These are phyloP conservation scores for Anthracocystis setariae DNA, from an alignment of 1,284 basidiomycete genomes.

Conservation along the genomic window DNA sequence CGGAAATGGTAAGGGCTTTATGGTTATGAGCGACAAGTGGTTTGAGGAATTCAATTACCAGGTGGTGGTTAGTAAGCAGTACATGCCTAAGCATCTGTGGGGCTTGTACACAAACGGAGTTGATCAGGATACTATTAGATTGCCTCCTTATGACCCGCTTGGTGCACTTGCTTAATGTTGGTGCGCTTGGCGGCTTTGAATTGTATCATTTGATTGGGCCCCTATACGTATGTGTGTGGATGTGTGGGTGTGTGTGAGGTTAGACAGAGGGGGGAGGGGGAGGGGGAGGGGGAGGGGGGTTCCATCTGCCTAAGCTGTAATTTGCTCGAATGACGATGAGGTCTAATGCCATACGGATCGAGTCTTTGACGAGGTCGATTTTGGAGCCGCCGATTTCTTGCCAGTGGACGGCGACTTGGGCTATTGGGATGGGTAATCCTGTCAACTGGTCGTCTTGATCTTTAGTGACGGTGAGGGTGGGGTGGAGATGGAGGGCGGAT, in stretches of 20 bases:
- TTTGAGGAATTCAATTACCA: constrained; percentile 78
- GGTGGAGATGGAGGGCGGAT: background rate
- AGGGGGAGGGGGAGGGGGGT: constrained; percentile 19
- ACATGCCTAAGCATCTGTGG: constrained; percentile 50
- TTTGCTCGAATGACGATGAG: constrained; percentile 84
- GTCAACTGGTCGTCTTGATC: constrained; percentile 68
- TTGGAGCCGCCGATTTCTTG: constrained; percentile 91
- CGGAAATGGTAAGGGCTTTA: constrained; percentile 84
- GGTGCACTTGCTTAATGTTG: constrained; percentile 44
- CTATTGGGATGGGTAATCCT: constrained; percentile 75
- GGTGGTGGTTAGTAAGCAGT: constrained; percentile 54
- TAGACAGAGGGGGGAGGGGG: background rate
- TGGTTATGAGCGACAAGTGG: constrained; percentile 81
- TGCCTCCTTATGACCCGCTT: constrained; percentile 56
- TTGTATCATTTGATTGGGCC: background rate
- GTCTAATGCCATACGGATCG: constrained; percentile 87
- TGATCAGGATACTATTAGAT: constrained; percentile 68
- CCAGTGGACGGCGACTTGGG: constrained; percentile 89
- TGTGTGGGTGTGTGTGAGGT: background rate
- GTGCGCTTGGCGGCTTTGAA: background rate
- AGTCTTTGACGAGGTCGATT: constrained; percentile 83
- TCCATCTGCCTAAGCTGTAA: constrained; percentile 76
- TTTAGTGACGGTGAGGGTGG: background rate
- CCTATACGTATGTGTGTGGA: too few species aligned
- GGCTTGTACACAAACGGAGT: constrained; percentile 44